Base-by-base conservation (phyloP, 306 rosid species). In the Vigna radiata region DNA sequence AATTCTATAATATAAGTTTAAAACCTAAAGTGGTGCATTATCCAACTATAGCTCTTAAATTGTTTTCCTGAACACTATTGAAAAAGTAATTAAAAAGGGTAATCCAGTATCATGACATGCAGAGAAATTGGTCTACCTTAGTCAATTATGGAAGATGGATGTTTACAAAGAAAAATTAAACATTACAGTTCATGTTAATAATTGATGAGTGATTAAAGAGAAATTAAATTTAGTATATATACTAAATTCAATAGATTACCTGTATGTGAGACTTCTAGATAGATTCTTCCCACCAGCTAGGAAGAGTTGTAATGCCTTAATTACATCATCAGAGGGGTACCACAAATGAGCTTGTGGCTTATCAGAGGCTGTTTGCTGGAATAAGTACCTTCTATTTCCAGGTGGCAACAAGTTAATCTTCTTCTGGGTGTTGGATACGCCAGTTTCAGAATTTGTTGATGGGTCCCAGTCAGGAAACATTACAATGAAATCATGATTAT, bases 401-500 rank as follows among this genome's bases (percentile, higher is more conserved):
- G 78, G 88, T 12, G 83, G 85, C 71, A 73, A 48, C 44, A 49
- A 60, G 64, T 82, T 7, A 73, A 83, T 68, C 71, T 75, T 81
- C 80, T 77, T 68, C 56, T 44, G 78, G 47, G 61, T 72, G 56
- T 81, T 84, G 44, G 84, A 68, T 9, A 18, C 23, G 29, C 81
- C 63, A 27, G 85, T 74, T 79, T 55, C 19, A 31, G 29, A 70
- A 46, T 70, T 60, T 55, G 72, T 14, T 60, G 92, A 83, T 19
- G 98, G 96, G 75, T 89, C 88, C 96, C 96, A 92, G 69, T 92
- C 98, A 4, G 98, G 98, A 81, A 95, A 82, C 88, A 88, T 72
- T 74, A 85, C 97, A 33, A 92, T 89, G 63, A 81, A 92, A 87
- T 95, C 97, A 59, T 76, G 83, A 86, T 95, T 94, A 81, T 94